Evolutionary conservation across 768 basidiomycete species (phyloP).

Genomic region (Cubamyces lactineus): DNA sequence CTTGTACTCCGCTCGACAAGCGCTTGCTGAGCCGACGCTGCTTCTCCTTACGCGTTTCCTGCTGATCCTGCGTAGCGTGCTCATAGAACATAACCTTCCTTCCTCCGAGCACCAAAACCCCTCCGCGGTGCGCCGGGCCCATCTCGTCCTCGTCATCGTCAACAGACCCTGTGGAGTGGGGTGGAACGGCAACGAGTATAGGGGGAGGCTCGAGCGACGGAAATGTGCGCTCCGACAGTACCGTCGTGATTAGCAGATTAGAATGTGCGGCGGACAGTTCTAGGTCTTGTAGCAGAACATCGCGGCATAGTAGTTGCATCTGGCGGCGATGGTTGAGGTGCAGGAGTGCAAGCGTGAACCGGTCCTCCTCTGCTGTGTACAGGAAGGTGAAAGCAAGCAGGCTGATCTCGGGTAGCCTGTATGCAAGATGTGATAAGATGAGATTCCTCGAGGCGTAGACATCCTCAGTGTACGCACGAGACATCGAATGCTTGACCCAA

Average conservation of each 20-base stretch:
- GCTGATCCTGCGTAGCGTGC: conserved; percentile 47
- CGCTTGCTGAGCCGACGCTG: conserved; percentile 53
- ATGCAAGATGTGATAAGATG: conserved; percentile 40
- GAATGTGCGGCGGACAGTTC: conserved; percentile 50
- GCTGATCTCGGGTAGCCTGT: conserved; percentile 67
- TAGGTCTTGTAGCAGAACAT: conserved; percentile 49
- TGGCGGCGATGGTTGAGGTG: conserved; percentile 64
- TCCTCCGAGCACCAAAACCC: conserved; percentile 72
- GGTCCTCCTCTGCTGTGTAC: conserved; percentile 38
- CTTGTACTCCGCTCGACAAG: conserved; percentile 49
- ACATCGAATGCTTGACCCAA: conserved; percentile 63
- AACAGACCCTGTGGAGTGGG: conserved; percentile 39
- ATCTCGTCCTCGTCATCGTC: conserved; percentile 35
- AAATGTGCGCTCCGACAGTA: conserved; percentile 54
- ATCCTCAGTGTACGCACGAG: conserved; percentile 49
- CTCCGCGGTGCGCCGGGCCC: conserved; percentile 50
- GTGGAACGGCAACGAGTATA: conserved; percentile 37
- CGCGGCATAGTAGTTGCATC: conserved; percentile 65
- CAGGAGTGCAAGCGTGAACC: conserved; percentile 65
- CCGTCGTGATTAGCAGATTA: conserved; percentile 48
- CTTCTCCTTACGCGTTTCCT: conserved; percentile 59
- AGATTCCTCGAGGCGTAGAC: conserved; percentile 14
- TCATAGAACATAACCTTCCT: conserved; percentile 66
- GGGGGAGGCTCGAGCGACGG: conserved; percentile 32
- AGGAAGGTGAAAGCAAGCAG: conserved; percentile 71